phyloP scores from a whole-genome alignment of 225 moss, liverwort and hornwort genomes.

The Bryoerythrophyllum caledonicum region DNA sequence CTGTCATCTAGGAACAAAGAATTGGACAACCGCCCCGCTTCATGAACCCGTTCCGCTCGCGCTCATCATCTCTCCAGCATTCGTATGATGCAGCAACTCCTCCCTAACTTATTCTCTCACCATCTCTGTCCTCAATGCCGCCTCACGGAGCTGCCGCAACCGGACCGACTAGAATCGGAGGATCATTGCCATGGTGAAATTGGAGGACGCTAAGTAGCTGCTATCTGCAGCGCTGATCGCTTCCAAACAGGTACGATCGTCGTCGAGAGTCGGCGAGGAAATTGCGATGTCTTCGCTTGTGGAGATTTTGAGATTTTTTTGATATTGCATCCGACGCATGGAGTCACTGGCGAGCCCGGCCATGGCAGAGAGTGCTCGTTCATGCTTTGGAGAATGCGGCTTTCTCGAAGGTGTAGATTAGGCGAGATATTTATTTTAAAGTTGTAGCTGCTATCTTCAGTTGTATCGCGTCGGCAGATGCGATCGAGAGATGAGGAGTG shows the following conservation, averaged over 20 bases:
- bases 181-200: not conserved
- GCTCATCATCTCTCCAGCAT: not conserved
- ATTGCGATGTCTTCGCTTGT: not conserved
- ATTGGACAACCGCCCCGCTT: no score
- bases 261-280: no score
- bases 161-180: not conserved
- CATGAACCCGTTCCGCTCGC: not conserved
- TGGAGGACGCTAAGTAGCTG: no score
- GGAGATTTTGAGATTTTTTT: not conserved
- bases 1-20: no score
- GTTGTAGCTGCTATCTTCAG: not conserved
- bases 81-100: not conserved
- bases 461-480: not conserved
- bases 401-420: conserved; percentile 3
- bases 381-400: not conserved
- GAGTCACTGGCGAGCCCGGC: no score
- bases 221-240: no score
- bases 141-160: not conserved
- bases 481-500: not conserved
- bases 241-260: not conserved
- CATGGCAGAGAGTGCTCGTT: not conserved
- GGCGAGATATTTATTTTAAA: not conserved
- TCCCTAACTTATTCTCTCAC: not conserved
- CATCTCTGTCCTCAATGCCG: not conserved
- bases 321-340: not conserved